Base-by-base conservation (phyloP, 768 basidiomycete genomes). In the Paxillus involutus region DNA sequence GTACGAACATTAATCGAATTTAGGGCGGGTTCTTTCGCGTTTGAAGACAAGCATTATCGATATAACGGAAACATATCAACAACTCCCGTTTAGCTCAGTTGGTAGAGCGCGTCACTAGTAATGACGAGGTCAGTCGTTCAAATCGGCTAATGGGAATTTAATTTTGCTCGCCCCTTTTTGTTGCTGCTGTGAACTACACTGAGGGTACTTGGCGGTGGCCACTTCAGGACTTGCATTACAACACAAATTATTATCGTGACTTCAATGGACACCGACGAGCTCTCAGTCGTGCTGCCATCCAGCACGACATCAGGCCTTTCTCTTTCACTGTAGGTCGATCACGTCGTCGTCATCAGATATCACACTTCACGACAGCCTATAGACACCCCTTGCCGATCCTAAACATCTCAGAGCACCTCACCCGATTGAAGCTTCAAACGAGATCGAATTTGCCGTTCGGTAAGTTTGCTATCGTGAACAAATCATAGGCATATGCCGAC, bases 381-480 rank as follows among this genome's bases (percentile, higher is more conserved):
- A 98, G 95, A 51, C 97, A 98, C 71, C 96, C 97, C 36, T 80
- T 98, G 13, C 94, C 97, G 10, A 94, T 99, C 66, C 80, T 99
- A 58, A 97, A 94, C 71, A 89, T 98, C 64, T 97, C 95, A 1
- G 97, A 98, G 65, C 96, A 98, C 73, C 80, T 91, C 63, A 96
- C 91, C 41, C 83, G 97, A 57, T 75, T 86, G 53, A 87, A 87
- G 62, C 80, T 98, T 12, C 88, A 94, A 69, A 82, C 79, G 40
- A 80, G 79, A 53, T 75, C 77, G 16, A 67, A 71, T 47, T 69
- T 76, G 46, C 89, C 89, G 4, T 89, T 91, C 55, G 84, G 91
- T 89, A 60, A 35, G 79, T 61, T 39, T 29, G 42, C 33, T 50
- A 47, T 29, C 49, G 46, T 3, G 24, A n/a, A 54, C 21, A 21